Evolutionary conservation across 2,329 filamentous ascomycete genomes (phyloP).

Genomic region (Ophiocordyceps camponoti-saundersi): DNA sequence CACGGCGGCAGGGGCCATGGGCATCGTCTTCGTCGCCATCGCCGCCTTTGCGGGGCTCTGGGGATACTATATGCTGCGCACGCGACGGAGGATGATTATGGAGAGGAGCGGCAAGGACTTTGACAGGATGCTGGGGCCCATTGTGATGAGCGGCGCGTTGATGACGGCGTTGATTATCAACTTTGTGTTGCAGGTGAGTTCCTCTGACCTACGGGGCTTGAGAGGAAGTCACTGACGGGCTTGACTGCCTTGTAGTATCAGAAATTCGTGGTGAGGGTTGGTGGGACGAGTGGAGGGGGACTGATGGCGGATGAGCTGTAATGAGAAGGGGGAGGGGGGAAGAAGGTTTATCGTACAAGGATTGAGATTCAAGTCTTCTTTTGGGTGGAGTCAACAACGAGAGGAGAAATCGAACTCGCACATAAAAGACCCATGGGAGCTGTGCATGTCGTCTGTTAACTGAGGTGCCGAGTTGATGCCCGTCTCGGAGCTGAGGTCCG

Average conservation of each 20-base stretch:
- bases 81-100: slow-evolving; percentile 60
- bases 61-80: slow-evolving; percentile 74
- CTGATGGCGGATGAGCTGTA: slow-evolving; percentile 13
- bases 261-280: slow-evolving; percentile 11
- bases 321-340: slow-evolving; percentile 3
- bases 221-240: slow-evolving; percentile 1
- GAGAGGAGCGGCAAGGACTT: slow-evolving; percentile 83
- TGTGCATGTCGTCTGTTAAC: too few species aligned
- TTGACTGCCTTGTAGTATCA: slow-evolving; percentile 10
- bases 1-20: slow-evolving; percentile 57
- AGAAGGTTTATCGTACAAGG: neutral
- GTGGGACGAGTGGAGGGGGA: neutral
- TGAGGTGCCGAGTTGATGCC: too few species aligned
- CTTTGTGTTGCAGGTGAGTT: slow-evolving; percentile 66
- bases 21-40: slow-evolving; percentile 67
- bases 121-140: slow-evolving; percentile 71
- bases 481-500: too few species aligned
- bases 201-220: too few species aligned
- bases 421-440: too few species aligned
- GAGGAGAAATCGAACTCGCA: too few species aligned
- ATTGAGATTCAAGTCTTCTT: too few species aligned
- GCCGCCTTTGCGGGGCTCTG: slow-evolving; percentile 71
- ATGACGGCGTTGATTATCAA: slow-evolving; percentile 69
- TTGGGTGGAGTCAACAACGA: too few species aligned
- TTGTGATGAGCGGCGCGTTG: slow-evolving; percentile 67